Evolutionary conservation across 2,329 filamentous ascomycete genomes (phyloP), one percentile per base, ranked within the genome.

Genomic region (Trichoderma polysporum): DNA sequence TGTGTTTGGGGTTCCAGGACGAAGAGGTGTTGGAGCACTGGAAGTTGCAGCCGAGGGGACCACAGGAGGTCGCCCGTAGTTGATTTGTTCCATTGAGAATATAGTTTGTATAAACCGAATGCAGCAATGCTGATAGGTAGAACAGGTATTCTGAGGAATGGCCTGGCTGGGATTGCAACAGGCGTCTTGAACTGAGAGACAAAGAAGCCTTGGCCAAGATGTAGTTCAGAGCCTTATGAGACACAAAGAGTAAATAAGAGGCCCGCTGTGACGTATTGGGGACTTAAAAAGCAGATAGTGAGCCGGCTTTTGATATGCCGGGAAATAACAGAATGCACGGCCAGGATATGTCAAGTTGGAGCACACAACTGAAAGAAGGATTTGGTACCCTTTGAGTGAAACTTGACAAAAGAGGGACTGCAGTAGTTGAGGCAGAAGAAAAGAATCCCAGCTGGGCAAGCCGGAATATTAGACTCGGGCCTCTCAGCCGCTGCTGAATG

Each of bases 1-100:
- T 17, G 78, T 82, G 72, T 77, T 81, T 50, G 81, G 81, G 15
- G 81, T 81, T 41, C 79, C 78, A 1, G 80, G 74, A 6, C 78
- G 76, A n/a, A 79, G 73, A 68, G 81, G 80, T 7, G 80, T 82
- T 17, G 74, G 72, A 39, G 76, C 75, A 22, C 74, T 73, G n/a
- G 79, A 80, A 35, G 79, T 79, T 47, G 76, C 73, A 22, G 74
- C 74, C 47, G 80, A 80, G 56, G 77, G 74, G 47, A 68, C 68
- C 13, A 70, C 66, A 4, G 73, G 49, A 29, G 57, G 71, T 58
- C 75, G 73, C 68, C 71, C 71, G 66, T 71, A 74, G 67, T 73
- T 74, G 47, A 76, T 72, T 19, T 76, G 73, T 2, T 77, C 75
- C 76, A 77, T 77, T 49, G 60, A 49, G 10, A 31, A 6, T 22